phyloP scores from a whole-genome alignment of 2,329 filamentous ascomycete genomes.

The Ophiostoma sp. region DNA sequence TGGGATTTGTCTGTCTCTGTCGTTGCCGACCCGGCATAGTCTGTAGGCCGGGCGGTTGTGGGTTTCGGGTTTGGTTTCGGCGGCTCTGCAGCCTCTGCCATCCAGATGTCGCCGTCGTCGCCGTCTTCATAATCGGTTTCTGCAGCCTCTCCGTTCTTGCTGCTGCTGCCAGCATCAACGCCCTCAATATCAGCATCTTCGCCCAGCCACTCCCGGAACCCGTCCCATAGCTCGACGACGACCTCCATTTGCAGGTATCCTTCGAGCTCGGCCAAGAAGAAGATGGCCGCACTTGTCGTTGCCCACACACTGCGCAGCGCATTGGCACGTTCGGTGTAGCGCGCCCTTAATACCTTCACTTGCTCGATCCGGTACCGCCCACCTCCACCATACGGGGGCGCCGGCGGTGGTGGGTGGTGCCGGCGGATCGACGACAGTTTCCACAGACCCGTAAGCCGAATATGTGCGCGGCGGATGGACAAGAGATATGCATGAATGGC shows the following conservation, averaged over 20 bases:
- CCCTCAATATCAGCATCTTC: slow-evolving; percentile 28
- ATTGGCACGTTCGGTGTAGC: slow-evolving; percentile 57
- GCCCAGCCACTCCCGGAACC: slow-evolving; percentile 71
- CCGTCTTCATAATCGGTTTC: slow-evolving; percentile 26
- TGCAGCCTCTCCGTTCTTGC: neutral
- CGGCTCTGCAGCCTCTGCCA: slow-evolving; percentile 29
- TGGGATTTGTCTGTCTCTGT: neutral
- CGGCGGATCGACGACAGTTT: slow-evolving; percentile 73
- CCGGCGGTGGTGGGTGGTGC: slow-evolving; percentile 67
- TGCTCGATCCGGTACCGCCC: slow-evolving; percentile 38
- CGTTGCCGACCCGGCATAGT: slow-evolving; percentile 22
- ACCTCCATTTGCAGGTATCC: slow-evolving; percentile 88
- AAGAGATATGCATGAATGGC: slow-evolving; percentile 83
- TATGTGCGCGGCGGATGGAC: slow-evolving; percentile 77
- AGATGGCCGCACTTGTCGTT: slow-evolving; percentile 77
- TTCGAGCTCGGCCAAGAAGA: slow-evolving; percentile 82
- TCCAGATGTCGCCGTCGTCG: slow-evolving; percentile 42
- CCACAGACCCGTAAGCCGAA: slow-evolving; percentile 81
- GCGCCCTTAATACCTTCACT: slow-evolving; percentile 56
- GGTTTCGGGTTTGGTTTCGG: slow-evolving; percentile 24
- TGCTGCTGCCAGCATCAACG: neutral
- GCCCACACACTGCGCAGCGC: slow-evolving; percentile 84
- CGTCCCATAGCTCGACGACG: slow-evolving; percentile 72
- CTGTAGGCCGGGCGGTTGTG: slow-evolving; percentile 20
- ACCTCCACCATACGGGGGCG: slow-evolving; percentile 54